These are phyloP conservation scores for Umbilicus rupestris DNA, from an alignment of 164 flowering plant genomes.

Conservation along the genomic window DNA sequence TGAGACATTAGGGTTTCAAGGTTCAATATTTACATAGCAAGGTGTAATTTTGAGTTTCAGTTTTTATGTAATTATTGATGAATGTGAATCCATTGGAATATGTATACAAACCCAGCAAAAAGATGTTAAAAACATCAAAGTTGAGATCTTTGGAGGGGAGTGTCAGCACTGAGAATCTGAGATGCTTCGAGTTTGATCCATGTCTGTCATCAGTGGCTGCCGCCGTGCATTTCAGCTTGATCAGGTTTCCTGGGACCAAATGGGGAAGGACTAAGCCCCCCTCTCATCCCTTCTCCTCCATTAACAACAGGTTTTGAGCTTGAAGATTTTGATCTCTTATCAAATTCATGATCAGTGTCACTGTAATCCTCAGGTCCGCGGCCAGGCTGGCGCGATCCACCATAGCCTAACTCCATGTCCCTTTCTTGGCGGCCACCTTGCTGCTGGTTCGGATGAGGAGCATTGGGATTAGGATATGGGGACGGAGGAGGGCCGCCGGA, in stretches of 20 bases:
- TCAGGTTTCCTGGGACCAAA: neutral
- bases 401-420: slow-evolving; percentile 2
- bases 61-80: no score
- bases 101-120: no score
- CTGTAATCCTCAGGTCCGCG: neutral
- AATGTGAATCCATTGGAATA: no score
- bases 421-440: neutral
- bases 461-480: neutral
- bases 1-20: no score
- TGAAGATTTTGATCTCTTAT: neutral
- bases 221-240: neutral
- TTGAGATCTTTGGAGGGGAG: no score
- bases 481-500: neutral
- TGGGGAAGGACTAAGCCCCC: neutral
- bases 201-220: neutral
- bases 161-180: neutral
- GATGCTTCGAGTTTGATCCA: neutral
- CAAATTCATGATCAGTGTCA: neutral
- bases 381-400: neutral
- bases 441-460: neutral
- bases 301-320: neutral
- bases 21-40: no score
- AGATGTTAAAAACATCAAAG: no score
- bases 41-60: no score
- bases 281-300: neutral